These are phyloP conservation scores for Pestalotiopsis fici DNA, from an alignment of 2,329 filamentous ascomycete genomes.

Conservation along the genomic window DNA sequence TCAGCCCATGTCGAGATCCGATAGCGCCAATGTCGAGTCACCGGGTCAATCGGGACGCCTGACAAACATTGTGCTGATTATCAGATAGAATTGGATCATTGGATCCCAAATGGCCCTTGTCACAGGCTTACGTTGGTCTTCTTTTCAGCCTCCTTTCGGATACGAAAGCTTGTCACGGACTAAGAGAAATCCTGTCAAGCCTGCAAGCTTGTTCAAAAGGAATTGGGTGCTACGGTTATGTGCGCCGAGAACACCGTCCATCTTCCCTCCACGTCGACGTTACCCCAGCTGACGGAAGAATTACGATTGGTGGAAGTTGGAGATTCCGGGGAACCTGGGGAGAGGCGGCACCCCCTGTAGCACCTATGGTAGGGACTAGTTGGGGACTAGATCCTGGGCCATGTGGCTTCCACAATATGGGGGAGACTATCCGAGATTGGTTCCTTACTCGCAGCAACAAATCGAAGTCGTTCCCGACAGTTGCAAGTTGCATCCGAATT, in stretches of 20 bases:
- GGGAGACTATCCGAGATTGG: conserved; percentile 7
- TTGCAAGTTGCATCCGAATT: background rate
- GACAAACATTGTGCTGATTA: background rate
- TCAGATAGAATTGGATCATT: background rate
- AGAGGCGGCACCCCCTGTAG: background rate
- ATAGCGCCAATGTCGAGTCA: background rate
- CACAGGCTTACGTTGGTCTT: background rate
- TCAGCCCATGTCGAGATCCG: background rate
- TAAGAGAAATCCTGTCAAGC: background rate
- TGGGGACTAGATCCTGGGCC: background rate
- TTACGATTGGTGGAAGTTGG: conserved; percentile 15
- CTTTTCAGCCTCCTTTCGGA: background rate
- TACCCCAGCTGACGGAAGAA: conserved; percentile 3
- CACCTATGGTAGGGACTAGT: background rate
- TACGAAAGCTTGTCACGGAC: background rate
- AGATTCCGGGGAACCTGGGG: conserved; percentile 2
- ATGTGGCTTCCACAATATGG: background rate
- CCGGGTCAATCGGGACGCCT: background rate
- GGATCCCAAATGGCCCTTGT: background rate
- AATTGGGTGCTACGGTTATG: background rate
- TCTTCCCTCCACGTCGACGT: background rate
- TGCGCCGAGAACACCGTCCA: background rate
- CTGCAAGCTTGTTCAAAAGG: background rate
- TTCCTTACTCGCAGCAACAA: background rate
- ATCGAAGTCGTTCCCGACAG: background rate